These are phyloP conservation scores for Tulasnella sp. DNA, from an alignment of 768 basidiomycete genomes.

Conservation along the genomic window DNA sequence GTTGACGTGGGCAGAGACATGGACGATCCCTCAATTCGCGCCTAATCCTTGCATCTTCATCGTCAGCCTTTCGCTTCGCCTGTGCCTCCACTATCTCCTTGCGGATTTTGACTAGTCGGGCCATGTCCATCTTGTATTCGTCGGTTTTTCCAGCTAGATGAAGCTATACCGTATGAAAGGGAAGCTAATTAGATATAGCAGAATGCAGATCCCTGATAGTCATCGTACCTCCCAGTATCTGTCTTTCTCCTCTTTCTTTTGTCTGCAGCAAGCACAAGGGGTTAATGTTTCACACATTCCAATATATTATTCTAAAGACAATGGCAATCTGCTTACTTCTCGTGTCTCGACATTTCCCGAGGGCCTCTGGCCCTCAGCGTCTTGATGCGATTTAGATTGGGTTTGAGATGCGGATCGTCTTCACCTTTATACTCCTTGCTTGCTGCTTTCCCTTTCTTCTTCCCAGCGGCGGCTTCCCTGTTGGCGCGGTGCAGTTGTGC, in stretches of 20 bases:
- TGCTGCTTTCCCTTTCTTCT: slow-evolving; percentile 48
- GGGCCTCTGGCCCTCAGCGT: slow-evolving; percentile 58
- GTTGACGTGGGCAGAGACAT: too few relatives aligned
- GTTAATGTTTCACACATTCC: background rate
- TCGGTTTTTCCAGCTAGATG: slow-evolving; percentile 78
- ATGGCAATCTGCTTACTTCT: too few relatives aligned
- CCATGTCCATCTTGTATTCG: slow-evolving; percentile 79
- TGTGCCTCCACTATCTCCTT: slow-evolving; percentile 81
- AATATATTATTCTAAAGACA: background rate
- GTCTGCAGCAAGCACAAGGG: slow-evolving; percentile 52
- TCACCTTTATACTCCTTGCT: slow-evolving; percentile 37
- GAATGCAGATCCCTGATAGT: background rate
- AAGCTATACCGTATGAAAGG: slow-evolving; percentile 32
- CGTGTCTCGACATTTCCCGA: slow-evolving; percentile 49
- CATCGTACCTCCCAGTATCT: slow-evolving; percentile 67
- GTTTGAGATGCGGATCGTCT: slow-evolving; percentile 51
- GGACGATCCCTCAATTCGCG: too few relatives aligned
- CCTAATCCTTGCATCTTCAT: too few relatives aligned
- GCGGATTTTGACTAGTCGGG: slow-evolving; percentile 73
- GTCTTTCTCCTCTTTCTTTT: slow-evolving; percentile 85
- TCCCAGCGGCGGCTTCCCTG: slow-evolving; percentile 39
- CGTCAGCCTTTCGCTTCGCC: slow-evolving; percentile 79
- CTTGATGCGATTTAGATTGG: slow-evolving; percentile 71
- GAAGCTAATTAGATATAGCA: slow-evolving; percentile 6
- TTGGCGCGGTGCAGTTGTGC: slow-evolving; percentile 48